Evolutionary conservation across 768 basidiomycete species (phyloP).

Genomic region (Lyophyllum decastes): DNA sequence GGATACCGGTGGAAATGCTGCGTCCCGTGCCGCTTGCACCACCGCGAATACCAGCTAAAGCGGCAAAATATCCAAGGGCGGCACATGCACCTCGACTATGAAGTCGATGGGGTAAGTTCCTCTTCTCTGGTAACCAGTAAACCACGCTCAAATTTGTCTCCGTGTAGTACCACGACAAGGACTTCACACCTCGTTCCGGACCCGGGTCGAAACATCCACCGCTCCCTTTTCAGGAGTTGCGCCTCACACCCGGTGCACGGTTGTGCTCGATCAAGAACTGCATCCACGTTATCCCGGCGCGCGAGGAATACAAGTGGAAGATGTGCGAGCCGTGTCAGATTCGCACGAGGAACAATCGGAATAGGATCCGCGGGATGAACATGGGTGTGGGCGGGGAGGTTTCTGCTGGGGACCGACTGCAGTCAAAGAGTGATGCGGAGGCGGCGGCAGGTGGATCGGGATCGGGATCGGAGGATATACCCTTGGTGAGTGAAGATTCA

Average conservation of each 20-base stretch:
- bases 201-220: background rate
- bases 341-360: slow-evolving; percentile 21
- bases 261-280: slow-evolving; percentile 37
- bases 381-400: background rate
- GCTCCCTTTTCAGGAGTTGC: background rate
- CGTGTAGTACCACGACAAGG: background rate
- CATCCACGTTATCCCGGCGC: slow-evolving; percentile 34
- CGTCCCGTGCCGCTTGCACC: slow-evolving; percentile 38
- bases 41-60: slow-evolving; percentile 34
- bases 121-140: background rate
- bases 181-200: background rate
- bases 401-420: no score
- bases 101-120: slow-evolving; percentile 9
- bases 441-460: background rate
- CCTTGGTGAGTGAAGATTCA: slow-evolving; percentile 1
- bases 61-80: slow-evolving; percentile 28
- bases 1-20: slow-evolving; percentile 45
- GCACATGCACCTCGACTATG: slow-evolving; percentile 22
- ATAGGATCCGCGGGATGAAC: slow-evolving; percentile 9
- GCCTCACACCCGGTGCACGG: slow-evolving; percentile 33
- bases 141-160: slow-evolving; percentile 8
- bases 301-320: slow-evolving; percentile 39
- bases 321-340: slow-evolving; percentile 40
- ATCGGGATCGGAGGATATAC: slow-evolving; percentile 7
- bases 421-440: background rate